phyloP scores from a whole-genome alignment of 192 early-diverging fungal genomes.

The Diversispora eburnea region DNA sequence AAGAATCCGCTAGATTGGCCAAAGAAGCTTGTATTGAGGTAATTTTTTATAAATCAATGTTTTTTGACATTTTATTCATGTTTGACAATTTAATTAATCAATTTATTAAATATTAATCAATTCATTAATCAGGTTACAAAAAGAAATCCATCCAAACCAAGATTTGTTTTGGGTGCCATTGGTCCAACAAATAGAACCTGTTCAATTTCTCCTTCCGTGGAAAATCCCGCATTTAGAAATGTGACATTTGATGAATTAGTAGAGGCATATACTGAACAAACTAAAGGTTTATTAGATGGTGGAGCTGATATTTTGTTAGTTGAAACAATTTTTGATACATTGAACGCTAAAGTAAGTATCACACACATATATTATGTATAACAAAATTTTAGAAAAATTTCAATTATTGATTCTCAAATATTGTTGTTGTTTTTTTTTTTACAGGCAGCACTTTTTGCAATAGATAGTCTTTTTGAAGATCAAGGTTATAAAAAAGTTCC shows the following conservation, averaged over 20 bases:
- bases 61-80: too few species aligned
- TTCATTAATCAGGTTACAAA: constrained; percentile 53
- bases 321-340: constrained; percentile 96
- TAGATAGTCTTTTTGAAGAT: constrained; percentile 80
- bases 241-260: constrained; percentile 94
- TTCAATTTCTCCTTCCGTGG: constrained; percentile 96
- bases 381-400: not conserved
- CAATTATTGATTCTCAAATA: not conserved
- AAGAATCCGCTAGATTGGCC: constrained; percentile 82
- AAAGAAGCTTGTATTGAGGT: constrained; percentile 78
- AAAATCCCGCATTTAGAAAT: constrained; percentile 92
- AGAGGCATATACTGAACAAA: constrained; percentile 86
- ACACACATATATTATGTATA: not conserved
- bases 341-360: constrained; percentile 71
- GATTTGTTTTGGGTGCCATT: constrained; percentile 86
- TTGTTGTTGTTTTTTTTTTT: not conserved
- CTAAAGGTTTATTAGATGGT: constrained; percentile 88
- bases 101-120: not conserved
- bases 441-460: constrained; percentile 88
- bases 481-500: constrained; percentile 62
- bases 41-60: not conserved
- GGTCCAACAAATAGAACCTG: constrained; percentile 94
- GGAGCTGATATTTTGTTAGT: constrained; percentile 90
- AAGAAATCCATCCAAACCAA: constrained; percentile 70
- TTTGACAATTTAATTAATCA: not conserved